Evolutionary conservation across 1,284 basidiomycete genomes (phyloP), one percentile per base, ranked within the genome.

Genomic region (Blastosporella zonata): DNA sequence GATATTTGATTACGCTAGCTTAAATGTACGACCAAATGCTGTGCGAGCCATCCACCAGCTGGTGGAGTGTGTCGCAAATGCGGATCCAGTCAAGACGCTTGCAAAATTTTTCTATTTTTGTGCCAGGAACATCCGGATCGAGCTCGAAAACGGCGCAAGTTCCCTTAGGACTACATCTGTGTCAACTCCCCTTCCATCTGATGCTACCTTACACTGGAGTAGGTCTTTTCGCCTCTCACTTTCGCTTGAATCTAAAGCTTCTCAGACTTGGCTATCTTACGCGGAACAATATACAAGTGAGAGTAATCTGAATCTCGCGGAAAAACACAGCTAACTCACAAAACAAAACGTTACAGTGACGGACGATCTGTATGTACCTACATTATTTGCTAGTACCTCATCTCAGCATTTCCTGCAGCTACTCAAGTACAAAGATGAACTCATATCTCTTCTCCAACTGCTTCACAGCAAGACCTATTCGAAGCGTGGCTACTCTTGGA

Each of bases 121-220:
- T 65, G 71, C 77, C 23, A 68, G 72, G 27, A 87, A 86, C 53
- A 93, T 97, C 58, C 72, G 75, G 3, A 67, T 71, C 4, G 94
- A 97, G 64, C 73, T 97, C 3, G 88, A 90, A 47, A 82, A 88
- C 55, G 94, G 94, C 2, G 93, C 93, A 0, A 92, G 90, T 48
- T 93, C 90, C 0, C 68, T 85, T 20, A 73, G 91, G 46, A 94
- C 89, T 7, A 95, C 92, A 0, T 87, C 87, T 2, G 80, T 84
- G 4, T 82, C 81, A 18, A 78, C 79, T 6, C 82, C 84, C 1
- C 67, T 90, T 21, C 82, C 89, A 2, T 87, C 88, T 1, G 94
- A 97, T 65, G 88, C 90, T 2, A 87, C 90, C 1, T 72, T 97
- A 37, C 91, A 96, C 62, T 96, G 92, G 90, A 91, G 84, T 87